Evolutionary conservation across 208 protist genomes (phyloP).

Genomic region (Tetramitus jugosus): DNA sequence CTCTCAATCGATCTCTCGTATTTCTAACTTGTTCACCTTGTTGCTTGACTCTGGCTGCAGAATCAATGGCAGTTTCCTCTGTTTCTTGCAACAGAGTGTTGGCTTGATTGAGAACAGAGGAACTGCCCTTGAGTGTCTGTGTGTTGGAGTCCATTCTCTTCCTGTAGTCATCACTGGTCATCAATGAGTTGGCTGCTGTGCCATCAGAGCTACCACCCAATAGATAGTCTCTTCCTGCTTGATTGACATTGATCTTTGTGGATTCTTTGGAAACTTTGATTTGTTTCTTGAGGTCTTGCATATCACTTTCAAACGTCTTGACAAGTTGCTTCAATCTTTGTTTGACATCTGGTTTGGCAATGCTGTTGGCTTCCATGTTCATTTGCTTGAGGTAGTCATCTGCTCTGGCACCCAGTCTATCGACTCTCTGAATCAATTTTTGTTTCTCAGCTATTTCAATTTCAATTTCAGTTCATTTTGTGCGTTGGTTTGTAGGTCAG

Average conservation of each 20-base stretch:
- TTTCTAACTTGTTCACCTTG: background rate
- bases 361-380: background rate
- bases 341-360: background rate
- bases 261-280: background rate
- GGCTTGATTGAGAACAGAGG: background rate
- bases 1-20: background rate
- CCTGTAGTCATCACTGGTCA: background rate
- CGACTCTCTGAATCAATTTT: too few species aligned
- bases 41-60: background rate
- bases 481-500: too few species aligned
- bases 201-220: background rate
- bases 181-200: too few species aligned
- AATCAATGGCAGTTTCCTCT: background rate
- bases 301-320: background rate
- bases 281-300: background rate
- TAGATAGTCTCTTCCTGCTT: background rate
- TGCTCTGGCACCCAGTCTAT: too few species aligned
- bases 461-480: too few species aligned
- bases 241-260: background rate
- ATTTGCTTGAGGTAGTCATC: constrained; percentile 5
- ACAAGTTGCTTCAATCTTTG: background rate
- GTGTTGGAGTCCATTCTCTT: background rate
- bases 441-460: too few species aligned
- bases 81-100: background rate
- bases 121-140: background rate